phyloP scores from a whole-genome alignment of 1,284 basidiomycete species.

The Ceratobasidium papillatum region DNA sequence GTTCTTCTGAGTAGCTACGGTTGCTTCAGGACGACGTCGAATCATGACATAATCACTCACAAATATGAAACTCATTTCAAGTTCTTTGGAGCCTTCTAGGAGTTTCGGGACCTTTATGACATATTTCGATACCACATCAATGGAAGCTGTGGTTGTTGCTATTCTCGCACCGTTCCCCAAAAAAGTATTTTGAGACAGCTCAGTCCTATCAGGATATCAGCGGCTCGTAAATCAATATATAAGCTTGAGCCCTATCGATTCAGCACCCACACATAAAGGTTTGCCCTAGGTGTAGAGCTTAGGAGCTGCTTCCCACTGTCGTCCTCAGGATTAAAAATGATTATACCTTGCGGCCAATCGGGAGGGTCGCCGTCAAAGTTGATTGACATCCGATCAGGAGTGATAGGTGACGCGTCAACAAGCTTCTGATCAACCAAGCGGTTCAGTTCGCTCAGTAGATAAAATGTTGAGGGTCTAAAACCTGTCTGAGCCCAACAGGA shows the following conservation, averaged over 20 bases:
- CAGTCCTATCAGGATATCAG: no score
- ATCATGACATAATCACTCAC: background rate
- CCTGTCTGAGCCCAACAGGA: background rate
- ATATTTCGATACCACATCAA: background rate
- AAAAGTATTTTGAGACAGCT: no score
- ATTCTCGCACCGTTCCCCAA: background rate
- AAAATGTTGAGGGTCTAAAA: background rate
- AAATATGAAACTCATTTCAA: background rate
- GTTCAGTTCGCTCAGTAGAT: background rate
- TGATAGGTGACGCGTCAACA: background rate
- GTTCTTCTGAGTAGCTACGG: conserved; percentile 2
- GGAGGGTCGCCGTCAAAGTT: background rate
- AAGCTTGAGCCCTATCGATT: background rate
- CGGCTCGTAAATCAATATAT: background rate
- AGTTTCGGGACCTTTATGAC: background rate
- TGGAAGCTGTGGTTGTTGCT: no score
- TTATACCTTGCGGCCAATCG: background rate
- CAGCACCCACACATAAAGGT: background rate
- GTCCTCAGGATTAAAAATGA: background rate
- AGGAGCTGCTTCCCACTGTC: background rate
- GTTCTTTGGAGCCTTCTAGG: background rate
- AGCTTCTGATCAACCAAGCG: background rate
- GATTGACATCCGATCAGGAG: background rate
- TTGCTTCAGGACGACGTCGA: background rate
- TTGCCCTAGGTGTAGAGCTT: background rate